These are phyloP conservation scores for Candida methanosorbosa DNA, from an alignment of 805 yeast genomes.

Conservation along the genomic window DNA sequence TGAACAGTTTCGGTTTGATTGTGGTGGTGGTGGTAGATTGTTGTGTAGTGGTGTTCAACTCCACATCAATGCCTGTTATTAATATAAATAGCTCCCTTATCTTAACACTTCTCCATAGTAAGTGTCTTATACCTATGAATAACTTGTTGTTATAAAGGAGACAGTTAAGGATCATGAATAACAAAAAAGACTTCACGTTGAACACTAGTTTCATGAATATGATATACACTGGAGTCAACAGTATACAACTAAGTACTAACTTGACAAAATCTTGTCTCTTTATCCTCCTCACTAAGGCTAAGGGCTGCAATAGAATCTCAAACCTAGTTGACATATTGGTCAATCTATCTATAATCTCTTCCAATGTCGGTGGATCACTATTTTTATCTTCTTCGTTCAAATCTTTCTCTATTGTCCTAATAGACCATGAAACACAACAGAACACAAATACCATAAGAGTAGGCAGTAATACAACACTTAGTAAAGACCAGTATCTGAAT, in stretches of 20 bases:
- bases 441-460: slow-evolving; percentile 25
- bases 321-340: slow-evolving; percentile 35
- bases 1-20: neutral
- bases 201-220: slow-evolving; percentile 25
- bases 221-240: slow-evolving; percentile 37
- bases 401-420: slow-evolving; percentile 33
- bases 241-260: slow-evolving; percentile 21
- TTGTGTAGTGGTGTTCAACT: no score
- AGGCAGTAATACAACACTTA: slow-evolving; percentile 31
- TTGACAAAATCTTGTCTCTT: slow-evolving; percentile 19
- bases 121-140: slow-evolving; percentile 33
- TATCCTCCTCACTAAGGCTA: slow-evolving; percentile 9
- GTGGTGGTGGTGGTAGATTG: neutral
- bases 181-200: slow-evolving; percentile 23
- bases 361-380: slow-evolving; percentile 40
- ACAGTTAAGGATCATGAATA: slow-evolving; percentile 27
- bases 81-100: slow-evolving; percentile 28
- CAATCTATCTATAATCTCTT: slow-evolving; percentile 39
- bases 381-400: slow-evolving; percentile 13
- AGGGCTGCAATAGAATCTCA: slow-evolving; percentile 32
- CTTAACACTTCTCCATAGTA: slow-evolving; percentile 43
- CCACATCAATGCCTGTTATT: slow-evolving; percentile 30
- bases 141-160: slow-evolving; percentile 41
- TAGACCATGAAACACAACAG: slow-evolving; percentile 36
- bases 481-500: slow-evolving; percentile 34